These are phyloP conservation scores for Inga leiocalycina DNA, from an alignment of 306 rosid genomes.

Conservation along the genomic window DNA sequence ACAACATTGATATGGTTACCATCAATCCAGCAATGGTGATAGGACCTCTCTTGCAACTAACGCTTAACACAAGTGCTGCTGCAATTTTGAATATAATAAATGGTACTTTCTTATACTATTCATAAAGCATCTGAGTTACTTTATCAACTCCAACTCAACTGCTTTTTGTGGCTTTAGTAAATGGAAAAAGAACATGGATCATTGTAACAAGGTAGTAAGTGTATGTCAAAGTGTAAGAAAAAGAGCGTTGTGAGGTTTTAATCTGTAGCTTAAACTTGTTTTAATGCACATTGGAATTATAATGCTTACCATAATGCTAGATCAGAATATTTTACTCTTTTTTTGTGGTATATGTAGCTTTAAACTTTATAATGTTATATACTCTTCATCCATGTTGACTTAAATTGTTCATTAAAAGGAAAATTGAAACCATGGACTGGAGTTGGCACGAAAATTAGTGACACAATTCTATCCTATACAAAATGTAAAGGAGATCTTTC, in stretches of 20 bases:
- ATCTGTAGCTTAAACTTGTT: not conserved
- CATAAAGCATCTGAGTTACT: not conserved
- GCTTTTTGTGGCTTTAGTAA: not conserved
- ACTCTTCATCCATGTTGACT: not conserved
- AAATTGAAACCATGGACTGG: not conserved
- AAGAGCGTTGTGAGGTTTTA: too few species aligned
- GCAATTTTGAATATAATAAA: constrained; percentile 52
- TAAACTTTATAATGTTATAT: not conserved
- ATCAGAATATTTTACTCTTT: not conserved
- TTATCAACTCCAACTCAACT: not conserved
- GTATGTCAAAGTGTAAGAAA: not conserved
- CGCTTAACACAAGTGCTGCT: constrained; percentile 63
- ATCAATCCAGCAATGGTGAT: constrained; percentile 71
- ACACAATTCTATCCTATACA: not conserved
- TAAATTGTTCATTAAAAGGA: not conserved
- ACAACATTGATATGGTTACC: constrained; percentile 62
- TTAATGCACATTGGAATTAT: not conserved
- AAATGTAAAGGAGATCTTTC: not conserved
- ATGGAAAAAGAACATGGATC: not conserved
- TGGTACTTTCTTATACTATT: constrained; percentile 42
- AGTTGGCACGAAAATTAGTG: not conserved
- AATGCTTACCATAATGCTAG: not conserved
- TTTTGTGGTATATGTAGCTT: not conserved
- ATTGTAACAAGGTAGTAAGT: not conserved
- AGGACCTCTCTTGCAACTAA: constrained; percentile 74